Evolutionary conservation across 495 filamentous ascomycete genomes (phyloP), one percentile per base, ranked within the genome.

Genomic region (Penicillium cosmopolitanum): DNA sequence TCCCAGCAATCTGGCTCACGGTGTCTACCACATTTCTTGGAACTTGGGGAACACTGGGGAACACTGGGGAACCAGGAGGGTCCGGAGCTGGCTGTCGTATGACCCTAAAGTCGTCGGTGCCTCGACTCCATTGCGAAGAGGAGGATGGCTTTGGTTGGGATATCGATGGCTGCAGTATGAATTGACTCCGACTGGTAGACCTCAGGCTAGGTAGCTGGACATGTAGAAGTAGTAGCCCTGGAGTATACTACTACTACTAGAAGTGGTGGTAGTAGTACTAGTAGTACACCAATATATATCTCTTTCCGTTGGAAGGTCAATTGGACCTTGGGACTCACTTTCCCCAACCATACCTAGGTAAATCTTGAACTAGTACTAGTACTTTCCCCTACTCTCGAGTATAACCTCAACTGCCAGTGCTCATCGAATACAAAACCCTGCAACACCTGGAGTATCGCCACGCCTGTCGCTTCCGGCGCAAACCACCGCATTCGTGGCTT

Each of bases 401-500:
- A 6, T 31, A 31, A 31, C 28, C 28, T 31, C 28, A 31, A 31
- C 23, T 23, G n/a, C n/a, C n/a, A n/a, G n/a, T n/a, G 21, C 5
- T 28, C 25, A 28, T 28, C 25, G 21, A 21, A 21, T 21, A 21
- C 21, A 21, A 21, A 21, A 21, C 21, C n/a, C 23, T 23, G 23
- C 2, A 23, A 4, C 3, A 23, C 23, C 23, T 3, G 4, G 23
- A 23, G 23, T 23, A 31, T 11, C 25, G 36, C 28, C 40, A 42
- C 6, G 19, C 19, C 19, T 15, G 31, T 8, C 10, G 28, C 34
- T 57, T 51, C 12, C 56, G 56, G 56, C 23, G 11, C 21, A 40
- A 46, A 50, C 23, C 34, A 57, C 62, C 62, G 69, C 62, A 67
- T 64, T 67, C 57, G 60, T 63, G 51, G 40, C 48, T 44, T 44